Conservation (phyloP, 352 stramenopile genomes). For the Peronospora tabacina region DNA sequence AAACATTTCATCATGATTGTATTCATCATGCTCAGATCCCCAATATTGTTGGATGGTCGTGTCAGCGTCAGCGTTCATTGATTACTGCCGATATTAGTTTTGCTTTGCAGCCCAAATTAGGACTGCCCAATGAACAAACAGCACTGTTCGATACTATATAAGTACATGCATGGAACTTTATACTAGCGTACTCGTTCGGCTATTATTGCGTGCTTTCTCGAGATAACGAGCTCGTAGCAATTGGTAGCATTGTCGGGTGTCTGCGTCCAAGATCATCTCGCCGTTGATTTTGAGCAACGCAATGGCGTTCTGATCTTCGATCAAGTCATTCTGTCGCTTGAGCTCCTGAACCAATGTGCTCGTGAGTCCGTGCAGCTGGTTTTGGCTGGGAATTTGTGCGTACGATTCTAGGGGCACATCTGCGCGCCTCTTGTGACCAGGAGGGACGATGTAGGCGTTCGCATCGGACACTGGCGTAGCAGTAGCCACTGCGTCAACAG, state of each 20-base stretch:
- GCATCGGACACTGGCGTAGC: constrained; percentile 5
- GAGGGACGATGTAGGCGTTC: constrained; percentile 1
- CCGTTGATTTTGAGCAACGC: constrained; percentile 47
- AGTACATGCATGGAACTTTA: constrained; percentile 1
- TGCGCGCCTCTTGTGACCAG: constrained; percentile 15
- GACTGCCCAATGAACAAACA: constrained; percentile 9
- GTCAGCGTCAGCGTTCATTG: constrained; percentile 4
- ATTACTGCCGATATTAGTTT: neutral
- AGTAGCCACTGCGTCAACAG: constrained; percentile 9
- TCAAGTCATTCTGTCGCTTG: constrained; percentile 48
- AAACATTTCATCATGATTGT: constrained; percentile 21
- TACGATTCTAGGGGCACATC: constrained; percentile 16
- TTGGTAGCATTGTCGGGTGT: constrained; percentile 44
- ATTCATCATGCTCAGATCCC: constrained; percentile 5
- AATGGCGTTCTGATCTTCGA: constrained; percentile 73
- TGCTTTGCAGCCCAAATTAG: neutral
- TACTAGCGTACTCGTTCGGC: constrained; percentile 13
- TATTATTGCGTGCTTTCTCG: constrained; percentile 40
- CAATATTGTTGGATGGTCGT: constrained; percentile 11
- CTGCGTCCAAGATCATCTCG: constrained; percentile 40
- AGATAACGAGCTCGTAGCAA: constrained; percentile 42
- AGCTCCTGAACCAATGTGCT: constrained; percentile 44
- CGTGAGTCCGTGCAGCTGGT: constrained; percentile 27
- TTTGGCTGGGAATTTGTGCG: constrained; percentile 3
- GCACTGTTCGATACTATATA: neutral